Base-by-base conservation (phyloP, 768 basidiomycete species). In the Agrocybe pediades region DNA sequence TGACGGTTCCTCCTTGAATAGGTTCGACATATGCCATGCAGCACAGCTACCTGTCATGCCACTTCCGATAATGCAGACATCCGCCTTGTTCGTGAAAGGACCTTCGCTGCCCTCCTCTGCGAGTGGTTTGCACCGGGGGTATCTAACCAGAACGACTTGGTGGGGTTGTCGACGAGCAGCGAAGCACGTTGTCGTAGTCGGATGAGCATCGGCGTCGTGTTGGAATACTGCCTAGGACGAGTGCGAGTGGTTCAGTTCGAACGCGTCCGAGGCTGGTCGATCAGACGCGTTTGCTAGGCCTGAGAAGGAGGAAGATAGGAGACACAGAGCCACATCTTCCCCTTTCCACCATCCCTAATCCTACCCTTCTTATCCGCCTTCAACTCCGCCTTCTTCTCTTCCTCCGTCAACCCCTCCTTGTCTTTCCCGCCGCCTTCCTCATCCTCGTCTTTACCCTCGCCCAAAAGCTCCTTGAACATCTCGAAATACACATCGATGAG, bases 401-500 rank as follows among this genome's bases (percentile, higher is more conserved):
- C 63, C 16, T 63, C 69, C 2, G 56, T 66, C 20, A 66, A 68
- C 17, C 69, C 71, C 54, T 87, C n/a, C n/a, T 82, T 0, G 86
- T 50, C 19, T 42, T 30, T 55, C 87, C 82, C 0, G 86, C 52
- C 9, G 46, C 36, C 9, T 17, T 39, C 64, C 5, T n/a, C n/a
- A n/a, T 63, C 69, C 3, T 75, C 77, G 3, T 60, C 69, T 0
- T 45, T 65, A 0, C 74, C 75, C 60, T 90, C 85, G 0, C 91
- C 88, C 2, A 98, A 79, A 9, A 97, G 74, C 61, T 92, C 92
- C 62, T 86, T 79, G 76, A 99, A 99, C 65, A 98, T 80, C 73
- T 95, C 88, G 63, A 98, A 99, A 71, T 98, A 98, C 3, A 95
- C 80, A 46, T 94, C 88, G 17, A 98, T 85, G 55, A 98, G 76